phyloP scores from a whole-genome alignment of 2,329 filamentous ascomycete genomes.

The Neonectria punicea region DNA sequence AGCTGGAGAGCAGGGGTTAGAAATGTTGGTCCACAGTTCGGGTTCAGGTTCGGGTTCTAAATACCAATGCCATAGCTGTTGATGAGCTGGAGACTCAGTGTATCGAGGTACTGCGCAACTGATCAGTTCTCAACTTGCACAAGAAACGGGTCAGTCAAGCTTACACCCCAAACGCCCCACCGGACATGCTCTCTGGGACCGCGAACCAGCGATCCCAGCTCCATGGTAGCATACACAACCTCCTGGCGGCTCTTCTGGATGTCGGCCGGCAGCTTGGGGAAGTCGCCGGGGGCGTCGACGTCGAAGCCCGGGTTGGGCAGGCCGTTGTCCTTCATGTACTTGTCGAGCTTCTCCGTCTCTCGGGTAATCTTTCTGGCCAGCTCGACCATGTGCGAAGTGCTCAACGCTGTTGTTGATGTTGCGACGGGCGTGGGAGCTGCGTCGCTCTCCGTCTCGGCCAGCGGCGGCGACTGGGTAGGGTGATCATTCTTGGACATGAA shows the following conservation, averaged over 20 bases:
- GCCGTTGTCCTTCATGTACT: slow-evolving; percentile 56
- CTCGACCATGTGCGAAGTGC: slow-evolving; percentile 53
- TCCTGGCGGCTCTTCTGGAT: slow-evolving; percentile 58
- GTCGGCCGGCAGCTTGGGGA: slow-evolving; percentile 58
- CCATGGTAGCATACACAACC: slow-evolving; percentile 60
- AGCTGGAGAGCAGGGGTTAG: slow-evolving; percentile 46
- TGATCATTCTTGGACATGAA: slow-evolving; percentile 38
- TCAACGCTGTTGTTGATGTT: slow-evolving; percentile 11
- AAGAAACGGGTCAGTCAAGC: slow-evolving; percentile 32
- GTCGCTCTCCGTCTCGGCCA: slow-evolving; percentile 17
- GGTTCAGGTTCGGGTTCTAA: neutral
- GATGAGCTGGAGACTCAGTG: slow-evolving; percentile 61
- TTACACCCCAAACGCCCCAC: slow-evolving; percentile 64
- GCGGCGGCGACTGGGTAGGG: slow-evolving; percentile 8
- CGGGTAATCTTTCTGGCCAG: slow-evolving; percentile 59
- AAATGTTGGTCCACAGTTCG: slow-evolving; percentile 6
- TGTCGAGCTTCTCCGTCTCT: slow-evolving; percentile 62
- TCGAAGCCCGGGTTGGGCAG: slow-evolving; percentile 58
- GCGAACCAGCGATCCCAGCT: slow-evolving; percentile 58
- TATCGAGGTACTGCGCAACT: slow-evolving; percentile 57
- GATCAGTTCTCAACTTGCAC: slow-evolving; percentile 23
- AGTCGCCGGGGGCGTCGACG: slow-evolving; percentile 55
- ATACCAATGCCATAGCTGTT: slow-evolving; percentile 62
- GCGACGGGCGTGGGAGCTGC: neutral
- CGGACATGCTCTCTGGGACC: slow-evolving; percentile 62